Conservation (phyloP, 2,329 filamentous ascomycete species). For the Aspergillus flavus region DNA sequence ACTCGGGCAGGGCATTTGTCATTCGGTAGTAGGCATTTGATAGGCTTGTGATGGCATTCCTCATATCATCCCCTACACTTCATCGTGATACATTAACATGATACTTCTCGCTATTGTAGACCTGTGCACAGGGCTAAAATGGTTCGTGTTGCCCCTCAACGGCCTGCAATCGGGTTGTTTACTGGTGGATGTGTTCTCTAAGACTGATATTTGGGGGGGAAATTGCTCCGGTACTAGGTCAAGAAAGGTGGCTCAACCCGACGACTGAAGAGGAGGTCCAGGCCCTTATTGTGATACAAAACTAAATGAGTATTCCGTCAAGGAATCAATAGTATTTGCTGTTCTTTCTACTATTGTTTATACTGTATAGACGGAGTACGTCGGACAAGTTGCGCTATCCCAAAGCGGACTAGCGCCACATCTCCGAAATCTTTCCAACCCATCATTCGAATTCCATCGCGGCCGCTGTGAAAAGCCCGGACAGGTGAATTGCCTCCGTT, state of each 20-base stretch:
- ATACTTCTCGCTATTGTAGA: background rate
- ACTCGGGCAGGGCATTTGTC: background rate
- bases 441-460: slow-evolving; percentile 22
- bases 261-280: background rate
- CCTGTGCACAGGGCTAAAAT: background rate
- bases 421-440: slow-evolving; percentile 30
- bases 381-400: slow-evolving; percentile 15
- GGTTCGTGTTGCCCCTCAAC: background rate
- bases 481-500: slow-evolving; percentile 10
- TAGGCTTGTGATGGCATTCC: background rate
- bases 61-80: background rate
- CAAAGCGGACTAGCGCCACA: slow-evolving; percentile 24
- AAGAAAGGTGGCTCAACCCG: background rate
- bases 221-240: background rate
- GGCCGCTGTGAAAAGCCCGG: slow-evolving; percentile 14
- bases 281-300: background rate
- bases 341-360: background rate
- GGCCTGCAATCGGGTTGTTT: background rate
- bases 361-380: background rate
- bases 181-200: background rate
- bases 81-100: background rate
- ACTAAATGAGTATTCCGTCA: too few relatives aligned
- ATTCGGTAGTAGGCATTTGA: background rate
- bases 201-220: background rate
- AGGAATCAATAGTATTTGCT: background rate